Percentiles rank a stretch among this genome's conserved stretches.
Evolutionary conservation across 805 yeast genomes (phyloP).

Genomic region (Candida quercuum): DNA sequence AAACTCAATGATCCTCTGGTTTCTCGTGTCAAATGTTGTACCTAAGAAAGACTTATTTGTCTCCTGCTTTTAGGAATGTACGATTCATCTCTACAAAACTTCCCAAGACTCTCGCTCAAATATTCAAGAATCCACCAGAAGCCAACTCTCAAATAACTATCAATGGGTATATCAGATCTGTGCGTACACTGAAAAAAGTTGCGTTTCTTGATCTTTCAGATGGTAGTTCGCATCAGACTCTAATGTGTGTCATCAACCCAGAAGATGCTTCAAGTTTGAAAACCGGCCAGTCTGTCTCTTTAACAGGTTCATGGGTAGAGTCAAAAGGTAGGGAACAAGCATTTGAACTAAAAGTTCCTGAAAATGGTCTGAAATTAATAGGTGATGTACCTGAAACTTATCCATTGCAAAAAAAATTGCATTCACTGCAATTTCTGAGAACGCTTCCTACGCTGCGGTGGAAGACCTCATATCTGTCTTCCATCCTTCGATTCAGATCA

Average conservation of each 20-base stretch:
- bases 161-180: slow-evolving; percentile 71
- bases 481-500: slow-evolving; percentile 71
- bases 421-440: slow-evolving; percentile 61
- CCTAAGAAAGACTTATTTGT: background rate
- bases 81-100: slow-evolving; percentile 1
- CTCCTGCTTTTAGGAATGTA: background rate
- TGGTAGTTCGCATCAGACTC: slow-evolving; percentile 54
- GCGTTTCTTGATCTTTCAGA: slow-evolving; percentile 79
- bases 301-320: slow-evolving; percentile 38
- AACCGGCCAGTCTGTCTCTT: slow-evolving; percentile 43
- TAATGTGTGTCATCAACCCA: slow-evolving; percentile 51
- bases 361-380: slow-evolving; percentile 33
- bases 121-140: slow-evolving; percentile 15
- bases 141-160: slow-evolving; percentile 36
- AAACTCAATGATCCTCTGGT: no score
- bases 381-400: slow-evolving; percentile 62
- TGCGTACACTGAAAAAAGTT: slow-evolving; percentile 67
- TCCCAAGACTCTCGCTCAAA: slow-evolving; percentile 10
- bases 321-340: slow-evolving; percentile 48
- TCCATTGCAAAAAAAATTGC: slow-evolving; percentile 82
- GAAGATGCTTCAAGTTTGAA: slow-evolving; percentile 26
- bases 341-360: slow-evolving; percentile 41
- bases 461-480: slow-evolving; percentile 59
- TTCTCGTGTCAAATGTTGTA: no score
- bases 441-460: slow-evolving; percentile 73